Evolutionary conservation across 225 moss, liverwort and hornwort genomes (phyloP), one percentile per base, ranked within the genome.

Genomic region (Physcomitrium patens): DNA sequence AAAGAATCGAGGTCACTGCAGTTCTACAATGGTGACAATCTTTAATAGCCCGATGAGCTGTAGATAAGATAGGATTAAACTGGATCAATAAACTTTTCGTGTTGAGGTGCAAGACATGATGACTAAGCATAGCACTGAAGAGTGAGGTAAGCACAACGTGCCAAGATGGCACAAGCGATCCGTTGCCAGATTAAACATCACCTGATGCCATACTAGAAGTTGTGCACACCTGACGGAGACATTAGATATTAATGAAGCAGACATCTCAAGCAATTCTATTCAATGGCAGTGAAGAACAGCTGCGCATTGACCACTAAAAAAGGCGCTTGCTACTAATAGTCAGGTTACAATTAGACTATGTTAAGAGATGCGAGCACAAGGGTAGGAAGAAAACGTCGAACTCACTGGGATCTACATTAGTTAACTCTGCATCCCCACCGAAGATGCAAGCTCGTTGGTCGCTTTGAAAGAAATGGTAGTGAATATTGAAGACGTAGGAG

Each of bases 401-500:
- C 87, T 80, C 72, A 88, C 87, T 88, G 3, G 87, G 87, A 49
- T 88, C 84, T 27, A 68, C 67, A 14, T 64, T 75, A 1, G 81
- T 88, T 12, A 88, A 74, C 60, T 68, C 72, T 12, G 85, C 85
- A 44, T 81, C 87, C 16, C 87, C 87, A 57, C 80, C 71, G 59
- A 88, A 88, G 61, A 58, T 76, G 23, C 87, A 88, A 9, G 84
- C 81, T 52, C 87, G 70, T 43, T 51, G 67, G 69, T 81, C 82
- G 0, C 77, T 55, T 71, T 85, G 79, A 27, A 79, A 84, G 17
- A 77, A 82, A 43, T 88, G 85, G 73, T 84, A 88, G 70, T 88
- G 81, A 50, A 81, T 80, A 13, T 88, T 88, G 75, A 88, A 85
- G 45, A 69, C 85, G 46, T 78, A 88, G 48, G 87, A 88, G 9